A percentile compares a stretch with the other conserved stretches of the same genome.
These are phyloP conservation scores for Phialemoniopsis sp. DNA, from an alignment of 2,329 filamentous ascomycete genomes.

Conservation along the genomic window DNA sequence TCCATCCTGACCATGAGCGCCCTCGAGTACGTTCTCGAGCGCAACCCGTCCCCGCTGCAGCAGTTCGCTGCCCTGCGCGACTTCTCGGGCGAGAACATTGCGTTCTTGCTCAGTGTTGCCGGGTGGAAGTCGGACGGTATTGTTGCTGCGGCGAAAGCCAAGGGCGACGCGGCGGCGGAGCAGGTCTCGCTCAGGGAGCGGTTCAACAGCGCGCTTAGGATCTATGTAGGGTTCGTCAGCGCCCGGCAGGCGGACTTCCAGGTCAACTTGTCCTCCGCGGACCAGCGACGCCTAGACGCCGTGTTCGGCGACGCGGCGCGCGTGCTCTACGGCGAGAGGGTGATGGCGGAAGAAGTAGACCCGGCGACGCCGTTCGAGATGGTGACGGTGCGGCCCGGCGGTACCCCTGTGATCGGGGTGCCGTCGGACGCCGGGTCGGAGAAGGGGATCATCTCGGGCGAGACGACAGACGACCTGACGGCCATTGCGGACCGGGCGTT, in stretches of 20 bases:
- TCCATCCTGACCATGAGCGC: slow-evolving; percentile 56
- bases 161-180: slow-evolving; percentile 12
- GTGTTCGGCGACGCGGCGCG: slow-evolving; percentile 53
- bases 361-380: slow-evolving; percentile 38
- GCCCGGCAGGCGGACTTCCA: slow-evolving; percentile 60
- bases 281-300: slow-evolving; percentile 47
- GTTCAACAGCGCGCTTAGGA: slow-evolving; percentile 55
- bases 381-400: slow-evolving; percentile 3
- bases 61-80: slow-evolving; percentile 62
- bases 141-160: slow-evolving; percentile 7
- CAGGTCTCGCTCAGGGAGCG: slow-evolving; percentile 37
- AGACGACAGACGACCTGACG: not conserved
- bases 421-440: slow-evolving; percentile 6
- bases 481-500: no score
- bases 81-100: slow-evolving; percentile 69
- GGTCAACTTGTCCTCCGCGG: slow-evolving; percentile 58
- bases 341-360: slow-evolving; percentile 15
- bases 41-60: slow-evolving; percentile 55
- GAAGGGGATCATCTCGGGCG: slow-evolving; percentile 3
- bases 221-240: slow-evolving; percentile 60
- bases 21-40: slow-evolving; percentile 55
- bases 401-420: slow-evolving; percentile 3
- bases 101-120: slow-evolving; percentile 55
- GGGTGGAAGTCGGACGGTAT: slow-evolving; percentile 46
- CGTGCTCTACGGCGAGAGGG: slow-evolving; percentile 33